These are phyloP conservation scores for Ogataea paradorogensis DNA, from an alignment of 805 yeast genomes.

Conservation along the genomic window DNA sequence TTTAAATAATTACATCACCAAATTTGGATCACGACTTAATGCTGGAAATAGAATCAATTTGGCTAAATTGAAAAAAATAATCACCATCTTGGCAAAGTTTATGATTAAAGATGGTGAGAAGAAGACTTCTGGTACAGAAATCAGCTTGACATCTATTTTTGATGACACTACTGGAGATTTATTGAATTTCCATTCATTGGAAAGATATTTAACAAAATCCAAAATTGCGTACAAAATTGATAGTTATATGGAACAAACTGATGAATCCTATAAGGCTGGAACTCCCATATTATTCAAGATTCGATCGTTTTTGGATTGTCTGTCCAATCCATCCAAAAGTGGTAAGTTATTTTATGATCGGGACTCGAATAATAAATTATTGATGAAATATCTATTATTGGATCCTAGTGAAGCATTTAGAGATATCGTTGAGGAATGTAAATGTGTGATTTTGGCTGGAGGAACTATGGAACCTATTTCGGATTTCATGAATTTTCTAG, in stretches of 20 bases:
- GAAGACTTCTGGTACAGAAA: constrained; percentile 50
- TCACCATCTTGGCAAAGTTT: constrained; percentile 50
- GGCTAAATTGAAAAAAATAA: constrained; percentile 56
- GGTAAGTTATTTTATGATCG: constrained; percentile 71
- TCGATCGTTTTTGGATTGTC: constrained; percentile 57
- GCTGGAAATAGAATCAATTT: constrained; percentile 70
- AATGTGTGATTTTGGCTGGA: constrained; percentile 80
- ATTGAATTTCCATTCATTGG: constrained; percentile 65
- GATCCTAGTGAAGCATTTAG: constrained; percentile 75
- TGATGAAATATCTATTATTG: constrained; percentile 65
- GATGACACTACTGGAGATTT: constrained; percentile 61
- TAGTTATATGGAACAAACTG: constrained; percentile 40
- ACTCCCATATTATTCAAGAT: constrained; percentile 65
- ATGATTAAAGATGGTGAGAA: constrained; percentile 35
- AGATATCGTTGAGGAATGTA: constrained; percentile 60
- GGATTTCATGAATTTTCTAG: constrained; percentile 65
- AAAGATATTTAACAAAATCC: constrained; percentile 58
- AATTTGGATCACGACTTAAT: constrained; percentile 63
- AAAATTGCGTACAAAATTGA: constrained; percentile 86
- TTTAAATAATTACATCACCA: constrained; percentile 51
- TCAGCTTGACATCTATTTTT: constrained; percentile 53
- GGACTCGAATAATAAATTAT: constrained; percentile 29
- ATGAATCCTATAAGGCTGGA: constrained; percentile 4
- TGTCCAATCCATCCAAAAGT: constrained; percentile 73
- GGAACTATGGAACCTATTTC: constrained; percentile 91